phyloP scores from a whole-genome alignment of 1,284 basidiomycete genomes.

The Coniferiporia sulphurascens region DNA sequence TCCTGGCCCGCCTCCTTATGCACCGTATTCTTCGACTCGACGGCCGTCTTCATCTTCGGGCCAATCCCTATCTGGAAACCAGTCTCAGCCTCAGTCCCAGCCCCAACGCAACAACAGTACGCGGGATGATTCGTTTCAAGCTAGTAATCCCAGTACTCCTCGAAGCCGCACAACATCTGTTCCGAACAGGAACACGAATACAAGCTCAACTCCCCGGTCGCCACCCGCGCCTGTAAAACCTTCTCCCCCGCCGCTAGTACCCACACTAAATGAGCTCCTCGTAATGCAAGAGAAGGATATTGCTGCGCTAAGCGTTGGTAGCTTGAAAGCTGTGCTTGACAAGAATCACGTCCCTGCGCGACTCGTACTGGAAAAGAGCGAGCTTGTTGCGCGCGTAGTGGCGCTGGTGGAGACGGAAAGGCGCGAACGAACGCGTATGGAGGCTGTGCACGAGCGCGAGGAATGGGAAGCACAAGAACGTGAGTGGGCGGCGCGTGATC shows the following conservation, averaged over 20 bases:
- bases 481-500: constrained; percentile 17
- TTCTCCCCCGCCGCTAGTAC: constrained; percentile 30
- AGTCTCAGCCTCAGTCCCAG: background rate
- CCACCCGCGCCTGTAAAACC: background rate
- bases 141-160: constrained; percentile 23
- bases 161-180: constrained; percentile 32
- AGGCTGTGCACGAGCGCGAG: constrained; percentile 20
- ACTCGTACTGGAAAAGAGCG: constrained; percentile 64
- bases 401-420: constrained; percentile 64
- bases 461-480: constrained; percentile 21
- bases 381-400: constrained; percentile 66
- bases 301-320: constrained; percentile 54
- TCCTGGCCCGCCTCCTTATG: constrained; percentile 19
- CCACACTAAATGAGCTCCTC: constrained; percentile 61
- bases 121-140: constrained; percentile 21
- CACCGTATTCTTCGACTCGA: constrained; percentile 8
- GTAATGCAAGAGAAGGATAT: constrained; percentile 53
- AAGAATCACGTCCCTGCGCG: constrained; percentile 63
- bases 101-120: background rate
- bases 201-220: background rate
- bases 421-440: constrained; percentile 45
- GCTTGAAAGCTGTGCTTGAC: constrained; percentile 72
- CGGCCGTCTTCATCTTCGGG: background rate
- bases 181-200: constrained; percentile 4
- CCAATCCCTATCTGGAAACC: background rate